Percentiles rank a stretch among this genome's conserved stretches.
Conservation (phyloP, 345 rosid genomes). For the Euphorbia peplus region DNA sequence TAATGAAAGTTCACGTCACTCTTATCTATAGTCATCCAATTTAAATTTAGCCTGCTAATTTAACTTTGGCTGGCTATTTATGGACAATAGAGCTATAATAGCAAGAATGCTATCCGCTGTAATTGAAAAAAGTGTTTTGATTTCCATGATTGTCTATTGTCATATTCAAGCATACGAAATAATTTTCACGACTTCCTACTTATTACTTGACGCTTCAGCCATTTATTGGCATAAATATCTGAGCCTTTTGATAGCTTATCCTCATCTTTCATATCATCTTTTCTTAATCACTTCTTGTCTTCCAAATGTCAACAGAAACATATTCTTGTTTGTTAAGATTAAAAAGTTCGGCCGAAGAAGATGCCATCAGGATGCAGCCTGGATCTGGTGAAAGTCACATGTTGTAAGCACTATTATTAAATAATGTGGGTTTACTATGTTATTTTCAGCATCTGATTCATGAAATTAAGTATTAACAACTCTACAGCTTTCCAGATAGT, state of each 20-base stretch:
- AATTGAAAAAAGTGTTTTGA: background rate
- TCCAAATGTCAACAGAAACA: conserved; percentile 47
- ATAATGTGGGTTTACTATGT: conserved; percentile 4
- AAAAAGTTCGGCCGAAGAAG: conserved; percentile 85
- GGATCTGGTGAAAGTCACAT: conserved; percentile 95
- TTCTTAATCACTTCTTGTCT: background rate
- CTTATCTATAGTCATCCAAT: background rate
- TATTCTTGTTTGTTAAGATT: conserved; percentile 70
- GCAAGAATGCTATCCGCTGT: background rate
- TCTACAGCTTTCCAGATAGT: conserved; percentile 90
- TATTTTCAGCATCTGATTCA: background rate
- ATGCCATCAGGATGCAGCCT: conserved; percentile 72
- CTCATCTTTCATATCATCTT: background rate
- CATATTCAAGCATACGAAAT: background rate
- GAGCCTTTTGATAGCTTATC: conserved; percentile 10
- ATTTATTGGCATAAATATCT: background rate
- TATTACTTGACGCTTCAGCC: background rate
- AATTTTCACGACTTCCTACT: background rate
- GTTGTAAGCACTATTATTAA: conserved; percentile 57
- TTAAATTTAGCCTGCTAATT: background rate
- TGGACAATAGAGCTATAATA: background rate
- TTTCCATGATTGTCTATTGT: too few species aligned
- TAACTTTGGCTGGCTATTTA: background rate
- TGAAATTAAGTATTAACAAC: conserved; percentile 7
- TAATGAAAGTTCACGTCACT: background rate